phyloP scores from a whole-genome alignment of 2,329 filamentous ascomycete genomes.

The Raffaelea ambrosiae region DNA sequence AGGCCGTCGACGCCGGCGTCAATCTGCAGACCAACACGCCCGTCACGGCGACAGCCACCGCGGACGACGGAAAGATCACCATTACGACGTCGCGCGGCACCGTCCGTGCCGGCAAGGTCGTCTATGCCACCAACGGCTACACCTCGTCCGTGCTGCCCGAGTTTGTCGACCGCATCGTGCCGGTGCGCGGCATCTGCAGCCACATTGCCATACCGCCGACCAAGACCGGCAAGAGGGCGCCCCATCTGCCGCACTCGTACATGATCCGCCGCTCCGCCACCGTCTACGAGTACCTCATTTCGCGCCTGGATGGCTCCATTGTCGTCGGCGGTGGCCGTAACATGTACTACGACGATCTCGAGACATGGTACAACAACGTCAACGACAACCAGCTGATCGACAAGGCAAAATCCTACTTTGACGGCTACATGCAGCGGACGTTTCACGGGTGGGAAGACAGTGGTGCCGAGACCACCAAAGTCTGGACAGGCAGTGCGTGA shows the following conservation, averaged over 20 bases:
- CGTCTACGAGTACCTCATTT: constrained; percentile 31
- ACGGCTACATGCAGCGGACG: constrained; percentile 36
- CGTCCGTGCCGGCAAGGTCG: constrained; percentile 13
- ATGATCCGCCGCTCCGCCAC: constrained; percentile 12
- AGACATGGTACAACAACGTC: constrained; percentile 36
- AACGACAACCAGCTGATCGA: constrained; percentile 38
- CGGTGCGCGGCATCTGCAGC: constrained; percentile 9
- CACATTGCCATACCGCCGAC: constrained; percentile 4
- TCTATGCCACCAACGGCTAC: constrained; percentile 22
- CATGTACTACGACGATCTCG: constrained; percentile 22
- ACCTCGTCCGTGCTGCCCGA: constrained; percentile 15
- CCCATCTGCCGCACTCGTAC: constrained; percentile 12
- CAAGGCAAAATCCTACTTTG: constrained; percentile 32
- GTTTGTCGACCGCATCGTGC: constrained; percentile 11
- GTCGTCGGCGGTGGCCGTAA: constrained; percentile 25
- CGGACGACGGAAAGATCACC: constrained; percentile 4
- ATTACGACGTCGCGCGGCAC: constrained; percentile 15
- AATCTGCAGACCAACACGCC: constrained; percentile 12
- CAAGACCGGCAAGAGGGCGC: not conserved
- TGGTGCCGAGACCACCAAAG: constrained; percentile 21
- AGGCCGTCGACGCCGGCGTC: not conserved
- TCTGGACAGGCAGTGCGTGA: constrained; percentile 24
- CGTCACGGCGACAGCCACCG: not conserved
- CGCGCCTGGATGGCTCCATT: constrained; percentile 33
- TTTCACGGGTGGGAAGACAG: constrained; percentile 40